Conservation (phyloP, 1,284 basidiomycete species). For the Ustilago bromivora region DNA sequence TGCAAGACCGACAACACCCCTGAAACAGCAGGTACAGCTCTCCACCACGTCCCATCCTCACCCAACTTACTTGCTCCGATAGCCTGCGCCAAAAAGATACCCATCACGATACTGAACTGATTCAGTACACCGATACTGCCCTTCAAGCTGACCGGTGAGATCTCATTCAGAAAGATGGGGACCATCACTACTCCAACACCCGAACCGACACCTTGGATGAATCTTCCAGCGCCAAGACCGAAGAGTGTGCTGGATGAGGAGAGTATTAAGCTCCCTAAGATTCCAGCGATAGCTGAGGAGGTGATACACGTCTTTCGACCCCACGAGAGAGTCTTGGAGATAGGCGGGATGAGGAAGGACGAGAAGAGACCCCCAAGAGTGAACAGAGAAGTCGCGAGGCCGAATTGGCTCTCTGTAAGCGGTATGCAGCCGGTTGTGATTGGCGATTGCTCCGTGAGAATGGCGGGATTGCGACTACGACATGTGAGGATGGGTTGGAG, state of each 20-base stretch:
- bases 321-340: constrained; percentile 33
- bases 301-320: constrained; percentile 40
- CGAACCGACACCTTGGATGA: constrained; percentile 82
- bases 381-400: constrained; percentile 83
- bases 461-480: constrained; percentile 14
- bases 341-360: constrained; percentile 45
- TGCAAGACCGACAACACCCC: constrained; percentile 66
- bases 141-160: constrained; percentile 79
- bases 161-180: constrained; percentile 85
- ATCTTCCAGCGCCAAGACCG: constrained; percentile 55
- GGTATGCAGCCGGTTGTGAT: constrained; percentile 44
- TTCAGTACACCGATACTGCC: constrained; percentile 85
- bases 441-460: constrained; percentile 14
- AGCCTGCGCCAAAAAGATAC: constrained; percentile 70
- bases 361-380: constrained; percentile 88
- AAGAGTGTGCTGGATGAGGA: constrained; percentile 11
- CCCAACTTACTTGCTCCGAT: constrained; percentile 68
- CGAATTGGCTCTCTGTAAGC: constrained; percentile 73
- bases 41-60: constrained; percentile 59
- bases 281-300: constrained; percentile 28
- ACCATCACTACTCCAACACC: constrained; percentile 87
- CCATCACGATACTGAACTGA: constrained; percentile 71
- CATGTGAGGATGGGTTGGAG: constrained; percentile 59
- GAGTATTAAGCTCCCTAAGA: constrained; percentile 35
- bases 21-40: constrained; percentile 68